Conservation (phyloP, 768 basidiomycete genomes). For the Psilocybe cubensis region DNA sequence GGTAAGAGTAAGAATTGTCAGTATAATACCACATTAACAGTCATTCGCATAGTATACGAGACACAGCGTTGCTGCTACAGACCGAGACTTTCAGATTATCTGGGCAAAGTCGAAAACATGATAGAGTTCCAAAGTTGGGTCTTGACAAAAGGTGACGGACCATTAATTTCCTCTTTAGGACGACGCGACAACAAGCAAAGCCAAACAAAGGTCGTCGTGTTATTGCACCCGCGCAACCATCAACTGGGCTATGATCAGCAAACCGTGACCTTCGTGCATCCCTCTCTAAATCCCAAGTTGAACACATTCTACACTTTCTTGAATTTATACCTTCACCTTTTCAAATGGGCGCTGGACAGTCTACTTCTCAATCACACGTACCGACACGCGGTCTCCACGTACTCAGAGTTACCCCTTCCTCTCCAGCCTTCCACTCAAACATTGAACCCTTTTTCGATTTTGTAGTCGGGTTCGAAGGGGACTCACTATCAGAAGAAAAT, state of each 20-base stretch:
- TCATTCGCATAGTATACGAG: too few species aligned
- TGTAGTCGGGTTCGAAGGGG: conserved; percentile 87
- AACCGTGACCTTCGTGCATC: too few species aligned
- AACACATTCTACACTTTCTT: too few species aligned
- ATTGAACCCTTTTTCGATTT: conserved; percentile 98
- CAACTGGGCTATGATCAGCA: too few species aligned
- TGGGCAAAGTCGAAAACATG: too few species aligned
- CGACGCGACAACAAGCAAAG: not conserved
- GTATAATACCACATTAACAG: too few species aligned
- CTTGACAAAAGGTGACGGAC: not conserved
- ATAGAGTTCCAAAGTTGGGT: too few species aligned
- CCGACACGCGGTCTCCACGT: conserved; percentile 79
- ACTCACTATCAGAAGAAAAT: conserved; percentile 51
- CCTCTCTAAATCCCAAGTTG: too few species aligned
- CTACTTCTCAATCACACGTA: conserved; percentile 52
- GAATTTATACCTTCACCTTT: not conserved
- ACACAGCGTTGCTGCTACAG: too few species aligned
- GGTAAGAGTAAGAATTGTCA: too few species aligned
- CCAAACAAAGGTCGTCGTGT: not conserved
- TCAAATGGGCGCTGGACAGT: conserved; percentile 77
- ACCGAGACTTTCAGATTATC: too few species aligned
- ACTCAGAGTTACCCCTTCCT: conserved; percentile 85
- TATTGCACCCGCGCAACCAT: not conserved
- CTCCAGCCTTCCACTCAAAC: conserved; percentile 84
- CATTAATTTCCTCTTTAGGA: not conserved